Conservation (phyloP, 164 flowering plant genomes). For the Stephania cephalantha region DNA sequence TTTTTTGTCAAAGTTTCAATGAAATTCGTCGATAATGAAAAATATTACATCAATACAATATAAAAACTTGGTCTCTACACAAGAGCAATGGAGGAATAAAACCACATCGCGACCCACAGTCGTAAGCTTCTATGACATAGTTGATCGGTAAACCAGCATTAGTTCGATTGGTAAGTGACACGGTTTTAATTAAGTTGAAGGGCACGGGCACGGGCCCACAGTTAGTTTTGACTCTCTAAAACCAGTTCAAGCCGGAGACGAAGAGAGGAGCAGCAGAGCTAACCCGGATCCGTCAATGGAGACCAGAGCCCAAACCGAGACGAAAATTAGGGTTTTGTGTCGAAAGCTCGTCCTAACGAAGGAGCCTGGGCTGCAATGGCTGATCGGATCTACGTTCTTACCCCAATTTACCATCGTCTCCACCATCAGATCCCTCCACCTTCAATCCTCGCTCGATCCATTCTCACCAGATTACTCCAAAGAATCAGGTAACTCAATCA, state of each 20-base stretch:
- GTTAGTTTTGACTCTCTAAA: neutral
- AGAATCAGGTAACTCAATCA: constrained; percentile 52
- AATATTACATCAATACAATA: no score
- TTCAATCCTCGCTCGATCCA: constrained; percentile 22
- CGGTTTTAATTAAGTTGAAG: no score
- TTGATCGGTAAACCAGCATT: no score
- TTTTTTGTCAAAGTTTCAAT: no score
- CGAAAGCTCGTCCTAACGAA: constrained; percentile 16
- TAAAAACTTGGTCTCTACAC: no score
- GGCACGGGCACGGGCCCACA: no score
- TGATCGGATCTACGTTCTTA: constrained; percentile 79
- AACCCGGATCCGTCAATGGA: constrained; percentile 5
- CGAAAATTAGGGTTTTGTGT: constrained; percentile 21
- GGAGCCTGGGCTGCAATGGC: constrained; percentile 62
- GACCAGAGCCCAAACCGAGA: constrained; percentile 8
- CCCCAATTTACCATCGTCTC: constrained; percentile 58
- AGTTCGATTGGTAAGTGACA: no score
- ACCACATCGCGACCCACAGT: no score
- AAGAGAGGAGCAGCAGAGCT: neutral
- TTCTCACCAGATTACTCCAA: constrained; percentile 44
- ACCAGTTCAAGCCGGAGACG: neutral
- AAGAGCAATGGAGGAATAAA: no score
- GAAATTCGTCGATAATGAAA: no score
- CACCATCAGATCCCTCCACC: constrained; percentile 69
- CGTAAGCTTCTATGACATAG: no score